Evolutionary conservation across 1,139 yeast species (phyloP).

Genomic region (Suhomyces chickasaworum): DNA sequence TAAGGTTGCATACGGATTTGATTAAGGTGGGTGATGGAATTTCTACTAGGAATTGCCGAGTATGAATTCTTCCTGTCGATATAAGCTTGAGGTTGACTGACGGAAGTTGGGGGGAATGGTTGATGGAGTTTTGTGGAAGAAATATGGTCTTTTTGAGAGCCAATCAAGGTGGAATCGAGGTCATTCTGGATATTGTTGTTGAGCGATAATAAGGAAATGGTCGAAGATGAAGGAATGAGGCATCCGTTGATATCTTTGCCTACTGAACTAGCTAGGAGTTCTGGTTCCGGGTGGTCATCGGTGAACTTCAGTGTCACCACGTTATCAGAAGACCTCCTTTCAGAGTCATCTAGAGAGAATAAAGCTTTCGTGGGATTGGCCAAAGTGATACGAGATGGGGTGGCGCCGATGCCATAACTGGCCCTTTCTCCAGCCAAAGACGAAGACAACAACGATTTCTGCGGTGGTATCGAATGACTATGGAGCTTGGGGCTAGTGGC

Average conservation of each 20-base stretch:
- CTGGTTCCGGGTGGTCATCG: conserved; percentile 56
- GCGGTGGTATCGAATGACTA: conserved; percentile 13
- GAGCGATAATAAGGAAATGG: conserved; percentile 54
- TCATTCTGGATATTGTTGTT: conserved; percentile 26
- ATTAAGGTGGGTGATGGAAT: conserved; percentile 35
- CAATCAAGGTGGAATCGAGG: conserved; percentile 10
- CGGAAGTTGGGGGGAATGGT: conserved; percentile 6
- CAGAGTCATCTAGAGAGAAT: conserved; percentile 12
- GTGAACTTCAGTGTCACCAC: conserved; percentile 13
- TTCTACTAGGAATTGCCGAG: conserved; percentile 30
- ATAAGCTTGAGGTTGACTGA: conserved; percentile 15
- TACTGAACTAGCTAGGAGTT: conserved; percentile 54
- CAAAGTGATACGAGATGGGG: background rate
- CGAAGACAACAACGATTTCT: conserved; percentile 30
- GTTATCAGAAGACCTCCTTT: conserved; percentile 1
- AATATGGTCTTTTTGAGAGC: background rate
- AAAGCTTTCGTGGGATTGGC: conserved; percentile 5
- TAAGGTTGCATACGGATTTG: conserved; percentile 43
- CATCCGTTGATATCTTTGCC: conserved; percentile 53
- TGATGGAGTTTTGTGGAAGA: conserved; percentile 8
- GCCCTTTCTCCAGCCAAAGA: conserved; percentile 28
- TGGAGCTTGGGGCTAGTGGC: conserved; percentile 4
- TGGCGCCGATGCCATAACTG: background rate
- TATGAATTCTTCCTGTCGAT: conserved; percentile 28
- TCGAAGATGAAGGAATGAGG: conserved; percentile 55